Evolutionary conservation across 306 rosid species (phyloP), one percentile per base, ranked within the genome.

Genomic region (Rosa rugosa): DNA sequence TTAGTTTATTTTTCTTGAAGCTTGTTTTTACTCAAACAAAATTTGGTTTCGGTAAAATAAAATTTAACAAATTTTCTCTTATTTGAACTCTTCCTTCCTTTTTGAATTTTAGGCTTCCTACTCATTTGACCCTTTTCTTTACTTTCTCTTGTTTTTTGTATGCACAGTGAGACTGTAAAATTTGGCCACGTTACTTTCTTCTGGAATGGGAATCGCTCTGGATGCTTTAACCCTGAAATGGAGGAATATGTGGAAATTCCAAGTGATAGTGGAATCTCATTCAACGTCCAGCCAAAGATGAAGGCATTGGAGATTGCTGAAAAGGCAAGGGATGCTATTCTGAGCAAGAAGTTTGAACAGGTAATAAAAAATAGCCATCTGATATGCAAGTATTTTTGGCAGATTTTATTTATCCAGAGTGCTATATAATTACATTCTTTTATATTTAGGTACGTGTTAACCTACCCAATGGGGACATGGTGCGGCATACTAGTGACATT

Each of bases 171-270:
- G 87, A 96, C 99, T 74, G 99, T 96, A 51, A 96, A 96, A 64
- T 96, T 96, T 77, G 99, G 99, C 59, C 99, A 96, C 38, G 99
- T 96, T 80, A 96, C 99, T 45, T 93, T 96, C 87, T 93, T 96
- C 88, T 93, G 99, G 99, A 96, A 96, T 42, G 99, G 99, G 65
- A 96, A 93, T 79, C 98, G 98, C 23, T 91, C 99, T 75, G 99
- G 99, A 57, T 96, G 73, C 82, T 96, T 96, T 59, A 87, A 93
- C 25, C 2, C 75, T 65, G 76, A 89, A 42, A 49, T 96, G 93
- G 99, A 96, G 79, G 88, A 93, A 47, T 96, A 96, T 74, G 94
- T 93, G 41, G 97, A 96, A 90, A 79, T 96, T 83, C 99, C 98
- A 68, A 93, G 99, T 84, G 99, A 96, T 69, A 60, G 71, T 66